Base-by-base conservation (phyloP, 495 filamentous ascomycete species). In the Aspergillus heteromorphus region DNA sequence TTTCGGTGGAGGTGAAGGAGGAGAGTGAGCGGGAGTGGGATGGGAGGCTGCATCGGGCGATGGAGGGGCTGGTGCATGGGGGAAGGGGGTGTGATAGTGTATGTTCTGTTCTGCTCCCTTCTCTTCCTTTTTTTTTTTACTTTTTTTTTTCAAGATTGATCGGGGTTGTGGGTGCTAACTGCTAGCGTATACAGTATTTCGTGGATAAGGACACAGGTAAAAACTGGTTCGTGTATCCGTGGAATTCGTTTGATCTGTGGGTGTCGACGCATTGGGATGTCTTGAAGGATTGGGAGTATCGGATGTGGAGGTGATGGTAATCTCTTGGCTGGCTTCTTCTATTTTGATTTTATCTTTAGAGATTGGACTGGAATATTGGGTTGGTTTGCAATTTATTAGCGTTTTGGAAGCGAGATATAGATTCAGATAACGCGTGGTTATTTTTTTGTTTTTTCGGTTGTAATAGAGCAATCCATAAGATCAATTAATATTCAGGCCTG, bases 211-310 rank as follows among this genome's bases (percentile, higher is more conserved):
- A 10, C 2, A 52, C 51, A 5, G 57, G 49, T 6, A 59, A 59
- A 20, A 59, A 59, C 18, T 59, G 52, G 57, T 55, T 55, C 23
- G 40, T 59, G 4, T 59, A 55, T 42, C 57, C 57, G 10, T 59
- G 57, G 57, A 55, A 52, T 23, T 55, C 57, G 21, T 48, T 59
- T 21, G 41, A 59, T 10, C 5, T 59, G 31, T 59, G 57, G 57
- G 48, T 40, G 2, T 51, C 57, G 27, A 55, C 48, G 6, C 48
- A 55, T 16, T 48, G 47, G 30, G 29, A 27, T 11, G 1, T 25
- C 2, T 36, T 40, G 9, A 20, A 27, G 14, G 53, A 56, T 47
- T 56, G 54, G 54, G 45, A 31, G 4, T 55, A 55, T 21, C 16
- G 21, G 11, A 27, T 3, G 7, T 27, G 23, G 23, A 7, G 4